Base-by-base conservation (phyloP, 2,329 filamentous ascomycete genomes). In the Ceratocystis harringtonii region DNA sequence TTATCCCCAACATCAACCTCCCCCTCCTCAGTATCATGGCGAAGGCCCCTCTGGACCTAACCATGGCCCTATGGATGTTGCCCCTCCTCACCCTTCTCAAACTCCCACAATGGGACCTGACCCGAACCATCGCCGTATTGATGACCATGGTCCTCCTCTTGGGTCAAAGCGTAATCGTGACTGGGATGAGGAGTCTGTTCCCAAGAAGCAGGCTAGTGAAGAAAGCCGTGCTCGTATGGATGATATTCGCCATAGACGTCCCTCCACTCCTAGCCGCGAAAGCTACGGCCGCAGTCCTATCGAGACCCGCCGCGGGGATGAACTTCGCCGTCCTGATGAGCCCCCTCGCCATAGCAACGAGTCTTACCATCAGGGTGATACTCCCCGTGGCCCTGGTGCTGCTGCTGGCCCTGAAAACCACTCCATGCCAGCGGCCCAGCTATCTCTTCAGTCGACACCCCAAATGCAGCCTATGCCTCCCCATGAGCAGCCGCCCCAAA, bases 321-420 rank as follows among this genome's bases (percentile, higher is more conserved):
- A 87, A 65, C 75, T 80, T 61, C 75, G 78, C 48, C 79, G 81
- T 45, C 77, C 81, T 32, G 74, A 73, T 5, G 82, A 85, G 36
- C 81, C 83, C 68, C 82, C 87, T 70, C 87, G 89, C 63, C 85
- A 89, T 65, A 82, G 81, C 41, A 87, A 85, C 68, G 89, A 94
- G 64, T 89, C 81, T 65, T 96, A 96, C 71, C 90, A 96, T 73
- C 91, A 92, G 3, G 96, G 92, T 0, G 91, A 96, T 74, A 90
- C 90, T 65, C 92, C 96, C 72, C 92, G 95, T 72, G 86, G 87
- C 28, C 86, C 80, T 41, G 52, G 52, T 15, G 1, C 52, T 5
- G 28, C 22, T 15, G 17, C 62, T 15, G 61, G 55, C 17, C 72
- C 74, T 22, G 74, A 73, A 7, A 82, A 81, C 60, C 85, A 81